phyloP scores from a whole-genome alignment of 805 yeast species.

The Nakazawaea wickerhamii region DNA sequence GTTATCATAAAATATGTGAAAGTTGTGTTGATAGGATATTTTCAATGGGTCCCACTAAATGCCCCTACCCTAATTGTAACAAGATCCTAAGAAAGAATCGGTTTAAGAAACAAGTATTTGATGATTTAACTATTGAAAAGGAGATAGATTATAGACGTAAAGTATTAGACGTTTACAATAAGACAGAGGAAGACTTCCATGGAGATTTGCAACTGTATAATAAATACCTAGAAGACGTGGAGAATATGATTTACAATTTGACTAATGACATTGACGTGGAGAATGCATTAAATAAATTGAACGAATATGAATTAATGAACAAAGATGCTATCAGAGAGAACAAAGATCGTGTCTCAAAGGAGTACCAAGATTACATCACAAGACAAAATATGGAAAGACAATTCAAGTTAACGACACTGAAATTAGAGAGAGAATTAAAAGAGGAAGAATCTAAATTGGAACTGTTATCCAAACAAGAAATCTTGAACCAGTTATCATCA shows the following conservation, averaged over 20 bases:
- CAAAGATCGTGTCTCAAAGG: slow-evolving; percentile 66
- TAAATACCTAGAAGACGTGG: slow-evolving; percentile 77
- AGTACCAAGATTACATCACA: slow-evolving; percentile 56
- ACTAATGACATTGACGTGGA: slow-evolving; percentile 66
- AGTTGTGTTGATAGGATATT: slow-evolving; percentile 95
- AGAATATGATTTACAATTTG: slow-evolving; percentile 72
- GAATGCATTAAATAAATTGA: slow-evolving; percentile 58
- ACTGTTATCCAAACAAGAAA: slow-evolving; percentile 46
- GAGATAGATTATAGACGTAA: slow-evolving; percentile 88
- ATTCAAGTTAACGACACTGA: slow-evolving; percentile 60
- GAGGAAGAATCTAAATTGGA: slow-evolving; percentile 42
- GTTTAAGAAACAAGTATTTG: slow-evolving; percentile 90
- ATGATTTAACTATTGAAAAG: slow-evolving; percentile 81
- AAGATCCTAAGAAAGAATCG: slow-evolving; percentile 80
- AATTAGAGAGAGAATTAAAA: slow-evolving; percentile 53
- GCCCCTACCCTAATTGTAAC: slow-evolving; percentile 91
- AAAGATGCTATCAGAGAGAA: slow-evolving; percentile 71
- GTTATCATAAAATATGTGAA: slow-evolving; percentile 96
- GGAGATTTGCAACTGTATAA: slow-evolving; percentile 55
- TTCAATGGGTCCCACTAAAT: slow-evolving; percentile 91
- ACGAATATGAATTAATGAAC: slow-evolving; percentile 68
- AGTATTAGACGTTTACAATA: slow-evolving; percentile 73
- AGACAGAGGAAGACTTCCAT: slow-evolving; percentile 68
- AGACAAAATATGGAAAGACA: slow-evolving; percentile 69
- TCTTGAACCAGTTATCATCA: slow-evolving; percentile 44